These are phyloP conservation scores for Oryza coarctata DNA, from an alignment of 176 grass and related monocot genomes.

Conservation along the genomic window DNA sequence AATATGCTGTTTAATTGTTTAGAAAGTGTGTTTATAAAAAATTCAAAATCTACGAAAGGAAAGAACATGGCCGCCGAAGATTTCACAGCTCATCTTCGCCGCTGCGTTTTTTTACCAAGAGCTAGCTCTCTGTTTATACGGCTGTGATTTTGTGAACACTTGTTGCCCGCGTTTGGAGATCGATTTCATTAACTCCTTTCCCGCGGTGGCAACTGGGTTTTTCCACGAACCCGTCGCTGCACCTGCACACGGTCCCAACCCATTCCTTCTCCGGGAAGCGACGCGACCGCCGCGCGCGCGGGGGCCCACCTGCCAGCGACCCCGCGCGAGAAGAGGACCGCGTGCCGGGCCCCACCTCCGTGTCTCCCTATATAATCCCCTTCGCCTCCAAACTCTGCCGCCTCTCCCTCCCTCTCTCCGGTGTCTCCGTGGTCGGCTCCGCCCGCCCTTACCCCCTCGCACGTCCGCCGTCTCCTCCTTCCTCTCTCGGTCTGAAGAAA, in stretches of 20 bases:
- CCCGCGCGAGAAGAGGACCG: too few species aligned
- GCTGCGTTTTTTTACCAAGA: too few species aligned
- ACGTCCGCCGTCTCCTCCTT: neutral
- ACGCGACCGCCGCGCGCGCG: neutral
- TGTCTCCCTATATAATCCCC: neutral
- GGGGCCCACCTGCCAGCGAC: neutral
- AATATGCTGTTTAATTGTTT: too few species aligned
- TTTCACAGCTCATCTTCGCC: too few species aligned
- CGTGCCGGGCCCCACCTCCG: neutral
- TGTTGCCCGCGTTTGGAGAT: neutral
- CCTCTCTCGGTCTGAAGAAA: neutral
- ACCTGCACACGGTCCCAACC: constrained; percentile 17
- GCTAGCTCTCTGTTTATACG: too few species aligned
- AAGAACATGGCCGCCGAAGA: too few species aligned
- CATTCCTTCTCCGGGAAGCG: neutral
- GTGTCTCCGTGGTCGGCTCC: neutral
- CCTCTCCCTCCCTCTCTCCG: neutral
- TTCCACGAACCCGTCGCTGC: neutral
- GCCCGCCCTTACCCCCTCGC: constrained; percentile 16
- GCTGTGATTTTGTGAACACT: too few species aligned
- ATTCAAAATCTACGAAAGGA: too few species aligned
- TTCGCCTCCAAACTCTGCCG: neutral
- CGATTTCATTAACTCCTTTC: neutral
- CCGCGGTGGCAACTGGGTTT: neutral
- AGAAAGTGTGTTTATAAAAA: too few species aligned